Percentiles rank a stretch among this genome's conserved stretches.
Evolutionary conservation across 257 asterid species (phyloP).

Genomic region (Cordia subcordata): DNA sequence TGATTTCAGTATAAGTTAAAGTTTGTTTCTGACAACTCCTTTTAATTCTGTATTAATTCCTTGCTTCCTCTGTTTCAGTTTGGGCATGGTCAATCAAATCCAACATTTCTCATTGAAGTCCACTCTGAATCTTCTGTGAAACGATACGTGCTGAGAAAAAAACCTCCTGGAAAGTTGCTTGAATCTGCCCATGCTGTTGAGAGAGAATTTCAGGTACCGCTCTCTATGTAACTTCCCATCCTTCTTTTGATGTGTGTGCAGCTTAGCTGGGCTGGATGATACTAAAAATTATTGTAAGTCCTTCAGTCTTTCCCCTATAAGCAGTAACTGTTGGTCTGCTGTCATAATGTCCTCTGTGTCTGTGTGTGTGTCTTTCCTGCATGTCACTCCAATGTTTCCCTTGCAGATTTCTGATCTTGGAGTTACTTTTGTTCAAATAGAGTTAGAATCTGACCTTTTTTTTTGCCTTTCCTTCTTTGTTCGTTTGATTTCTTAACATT

Average conservation of each 20-base stretch:
- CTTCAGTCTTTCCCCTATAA: no score
- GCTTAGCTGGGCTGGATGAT: not conserved
- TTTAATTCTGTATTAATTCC: slow-evolving; percentile 2
- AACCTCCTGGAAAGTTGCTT: slow-evolving; percentile 79
- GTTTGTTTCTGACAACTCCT: not conserved
- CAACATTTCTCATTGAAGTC: slow-evolving; percentile 84
- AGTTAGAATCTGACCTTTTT: no score
- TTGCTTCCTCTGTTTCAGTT: slow-evolving; percentile 40
- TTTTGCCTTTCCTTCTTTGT: no score
- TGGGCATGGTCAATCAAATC: slow-evolving; percentile 97
- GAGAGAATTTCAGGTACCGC: slow-evolving; percentile 79
- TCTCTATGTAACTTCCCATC: slow-evolving; percentile 4
- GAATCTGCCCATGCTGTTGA: slow-evolving; percentile 95
- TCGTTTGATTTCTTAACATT: no score
- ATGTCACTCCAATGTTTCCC: no score
- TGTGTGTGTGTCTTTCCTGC: no score
- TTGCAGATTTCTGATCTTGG: no score
- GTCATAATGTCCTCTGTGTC: no score
- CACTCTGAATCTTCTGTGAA: slow-evolving; percentile 48
- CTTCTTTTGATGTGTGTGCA: not conserved
- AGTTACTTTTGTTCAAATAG: no score
- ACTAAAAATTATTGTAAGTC: not conserved
- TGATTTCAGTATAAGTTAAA: not conserved
- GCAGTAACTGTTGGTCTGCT: no score
- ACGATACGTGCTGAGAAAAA: slow-evolving; percentile 81